Evolutionary conservation across 352 stramenopile species (phyloP), one percentile per base, ranked within the genome.

Genomic region (Globisporangium nagaii): DNA sequence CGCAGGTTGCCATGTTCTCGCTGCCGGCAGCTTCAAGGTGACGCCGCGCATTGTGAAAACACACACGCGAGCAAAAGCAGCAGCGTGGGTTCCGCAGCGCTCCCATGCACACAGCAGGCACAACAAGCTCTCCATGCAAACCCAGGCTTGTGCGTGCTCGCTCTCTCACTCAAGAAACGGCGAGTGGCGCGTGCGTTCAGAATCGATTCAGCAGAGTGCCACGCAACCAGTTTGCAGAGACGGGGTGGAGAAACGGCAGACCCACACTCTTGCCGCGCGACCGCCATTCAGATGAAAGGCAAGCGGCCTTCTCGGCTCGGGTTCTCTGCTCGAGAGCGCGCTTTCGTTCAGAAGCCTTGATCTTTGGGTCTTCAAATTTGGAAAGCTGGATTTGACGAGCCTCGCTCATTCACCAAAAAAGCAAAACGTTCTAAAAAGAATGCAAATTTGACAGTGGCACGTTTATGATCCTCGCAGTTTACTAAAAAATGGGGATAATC

Each of bases 141-240:
- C n/a, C n/a, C n/a, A n/a, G n/a, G n/a, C n/a, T n/a, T n/a, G n/a
- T n/a, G n/a, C n/a, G n/a, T n/a, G n/a, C 22, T 40, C 35, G n/a
- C 34, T 40, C 36, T 24, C n/a, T 8, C 7, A 49, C 6, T 13
- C 9, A 9, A 31, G n/a, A 53, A 51, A 40, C n/a, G n/a, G n/a
- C n/a, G n/a, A n/a, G n/a, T n/a, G n/a, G n/a, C n/a, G 28, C 42
- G 22, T 47, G 17, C 24, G 48, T 55, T 42, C 48, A 55, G 48
- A 45, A 55, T 55, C 48, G 35, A 43, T 55, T 44, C 48, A 55
- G 48, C 17, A 27, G 22, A 24, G n/a, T 19, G 20, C 9, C 19
- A 42, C 36, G 20, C 5, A 19, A 15, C 4, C 8, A 9, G n/a
- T 25, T n/a, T n/a, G 36, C 36, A 42, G 36, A 42, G 36, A 42